Evolutionary conservation across 148 eudicot species (phyloP), one percentile per base, ranked within the genome.

Genomic region (Beta vulgaris): DNA sequence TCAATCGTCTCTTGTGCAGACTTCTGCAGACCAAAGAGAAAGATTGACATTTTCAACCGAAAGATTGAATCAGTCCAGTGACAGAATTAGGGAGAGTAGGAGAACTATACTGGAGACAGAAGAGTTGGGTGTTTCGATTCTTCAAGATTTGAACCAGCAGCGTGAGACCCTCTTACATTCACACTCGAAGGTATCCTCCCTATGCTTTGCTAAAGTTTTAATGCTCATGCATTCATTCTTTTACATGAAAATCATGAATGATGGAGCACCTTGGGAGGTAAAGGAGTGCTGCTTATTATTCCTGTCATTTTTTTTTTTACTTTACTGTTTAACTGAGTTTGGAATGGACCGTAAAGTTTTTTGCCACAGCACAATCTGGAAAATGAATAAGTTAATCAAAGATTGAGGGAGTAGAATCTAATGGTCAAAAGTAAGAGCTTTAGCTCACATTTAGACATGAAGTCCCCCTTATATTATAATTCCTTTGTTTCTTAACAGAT

Each of bases 91-190:
- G 86, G 98, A 93, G 80, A 89, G 91, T 74, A 84, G 91, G 78
- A 85, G 96, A 84, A 85, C 91, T 53, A 83, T 86, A 69, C 82
- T 93, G 78, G 97, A 93, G 82, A 91, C 98, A 34, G 97, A 93
- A 88, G 91, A 93, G 75, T 81, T 91, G 76, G 96, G 97, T 36
- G 91, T 88, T 26, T 86, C 91, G 43, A 91, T 93, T 76, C 96
- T 93, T 76, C 88, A 88, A 85, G 93, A 93, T 86, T 80, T 91
- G 85, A 90, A 91, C 64, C 92, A 88, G 68, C 98, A 91, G 72
- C 89, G 91, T 28, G 85, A 89, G 80, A 87, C 93, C 48, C 91
- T 89, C 55, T 63, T 89, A 60, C 86, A 89, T 84, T 88, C 89
- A 39, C 89, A 89, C 75, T 65, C 71, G 34, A 89, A 84, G 88